A percentile compares a stretch with the other conserved stretches of the same genome.
Evolutionary conservation across 75 land plant species (phyloP).

Genomic region (Cupressus sempervirens): DNA sequence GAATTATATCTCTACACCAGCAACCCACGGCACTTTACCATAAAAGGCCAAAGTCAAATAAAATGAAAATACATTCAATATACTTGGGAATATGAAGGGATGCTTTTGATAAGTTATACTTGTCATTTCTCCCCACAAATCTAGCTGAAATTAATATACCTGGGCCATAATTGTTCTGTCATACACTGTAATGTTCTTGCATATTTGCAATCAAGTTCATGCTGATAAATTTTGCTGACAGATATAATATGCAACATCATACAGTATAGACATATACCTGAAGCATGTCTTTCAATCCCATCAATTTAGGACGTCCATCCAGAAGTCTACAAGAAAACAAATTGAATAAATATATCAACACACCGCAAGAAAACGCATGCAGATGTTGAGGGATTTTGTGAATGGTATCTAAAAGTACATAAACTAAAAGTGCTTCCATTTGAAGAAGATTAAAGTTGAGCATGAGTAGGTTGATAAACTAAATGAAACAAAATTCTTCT

Average conservation of each 20-base stretch:
- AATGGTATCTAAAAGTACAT: background rate
- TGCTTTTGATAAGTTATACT: background rate
- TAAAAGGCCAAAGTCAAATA: background rate
- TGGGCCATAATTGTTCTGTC: background rate
- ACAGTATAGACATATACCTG: conserved; percentile 46
- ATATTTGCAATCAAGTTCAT: background rate
- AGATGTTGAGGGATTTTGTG: background rate
- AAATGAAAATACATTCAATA: background rate
- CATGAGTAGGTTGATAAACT: background rate
- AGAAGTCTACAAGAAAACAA: conserved; percentile 52
- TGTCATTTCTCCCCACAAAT: too few species aligned
- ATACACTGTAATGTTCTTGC: background rate
- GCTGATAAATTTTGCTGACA: background rate
- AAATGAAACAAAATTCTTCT: background rate
- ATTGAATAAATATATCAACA: background rate
- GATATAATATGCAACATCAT: background rate
- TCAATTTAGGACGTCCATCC: conserved; percentile 72
- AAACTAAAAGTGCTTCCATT: background rate
- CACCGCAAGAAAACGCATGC: background rate
- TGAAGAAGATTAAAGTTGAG: background rate
- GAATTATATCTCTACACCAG: background rate
- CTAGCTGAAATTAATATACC: background rate
- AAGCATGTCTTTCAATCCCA: conserved; percentile 86
- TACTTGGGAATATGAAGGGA: background rate
- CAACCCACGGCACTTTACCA: background rate